phyloP scores from a whole-genome alignment of 208 protist species.

The Tritrichomonas foetus region DNA sequence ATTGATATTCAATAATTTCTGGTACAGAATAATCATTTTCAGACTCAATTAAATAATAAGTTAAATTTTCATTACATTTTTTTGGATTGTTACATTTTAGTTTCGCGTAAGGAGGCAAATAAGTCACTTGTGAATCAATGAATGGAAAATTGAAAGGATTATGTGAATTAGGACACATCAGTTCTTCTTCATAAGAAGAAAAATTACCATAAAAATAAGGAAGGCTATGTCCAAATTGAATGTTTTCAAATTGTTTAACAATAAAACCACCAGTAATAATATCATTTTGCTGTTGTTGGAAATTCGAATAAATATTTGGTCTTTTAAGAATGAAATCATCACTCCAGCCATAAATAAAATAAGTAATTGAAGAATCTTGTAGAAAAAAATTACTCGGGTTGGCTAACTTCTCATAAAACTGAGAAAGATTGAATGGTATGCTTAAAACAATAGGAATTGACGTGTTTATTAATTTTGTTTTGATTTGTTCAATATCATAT shows the following conservation, averaged over 20 bases:
- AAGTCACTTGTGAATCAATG: not conserved
- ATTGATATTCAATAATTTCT: too few species aligned
- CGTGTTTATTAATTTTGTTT: not conserved
- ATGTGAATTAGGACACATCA: not conserved
- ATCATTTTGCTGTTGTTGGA: not conserved
- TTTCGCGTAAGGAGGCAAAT: too few species aligned
- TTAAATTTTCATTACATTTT: too few species aligned
- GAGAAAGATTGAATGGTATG: not conserved
- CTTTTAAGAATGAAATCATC: not conserved
- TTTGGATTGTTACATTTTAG: too few species aligned
- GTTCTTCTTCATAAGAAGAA: not conserved
- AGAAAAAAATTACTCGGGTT: not conserved
- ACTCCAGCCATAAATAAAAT: not conserved
- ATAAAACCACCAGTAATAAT: not conserved
- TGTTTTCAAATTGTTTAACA: not conserved
- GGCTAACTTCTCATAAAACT: not conserved
- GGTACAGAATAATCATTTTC: too few species aligned
- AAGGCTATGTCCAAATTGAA: not conserved
- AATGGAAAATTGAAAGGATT: not conserved
- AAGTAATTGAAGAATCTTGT: not conserved
- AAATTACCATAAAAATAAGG: not conserved
- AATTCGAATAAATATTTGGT: not conserved
- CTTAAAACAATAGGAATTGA: not conserved
- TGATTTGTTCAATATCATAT: not conserved
- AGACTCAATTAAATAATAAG: too few species aligned